Base-by-base conservation (phyloP, 768 basidiomycete genomes). In the Lentinula sp. region DNA sequence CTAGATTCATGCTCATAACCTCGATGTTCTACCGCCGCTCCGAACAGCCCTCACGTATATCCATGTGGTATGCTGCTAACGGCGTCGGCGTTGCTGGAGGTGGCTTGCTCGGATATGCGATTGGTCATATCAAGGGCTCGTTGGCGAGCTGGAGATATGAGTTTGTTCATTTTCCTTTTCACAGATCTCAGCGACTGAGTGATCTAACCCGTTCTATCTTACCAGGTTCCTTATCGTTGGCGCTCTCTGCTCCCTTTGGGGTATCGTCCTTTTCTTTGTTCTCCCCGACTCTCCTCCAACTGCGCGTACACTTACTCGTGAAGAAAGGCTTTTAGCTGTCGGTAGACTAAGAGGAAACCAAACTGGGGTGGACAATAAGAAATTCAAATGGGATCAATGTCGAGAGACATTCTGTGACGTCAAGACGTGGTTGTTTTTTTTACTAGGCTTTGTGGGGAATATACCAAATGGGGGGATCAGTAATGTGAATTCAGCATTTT, bases 41-140 rank as follows among this genome's bases (percentile, higher is more conserved):
- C 0, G 72, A 75, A 62, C 74, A 75, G 63, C 74, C 74, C 1
- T 65, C 61, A 5, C 59, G 73, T n/a, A 76, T 76, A 39, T 65
- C 66, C 3, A 56, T 62, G 7, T 76, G 74, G 74, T 74, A 76
- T 64, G 54, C 65, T 5, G 73, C 70, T 48, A 75, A 76, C 61
- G 75, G 75, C 1, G 42, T 76, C 15, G 75, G 75, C 4, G 70
- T 74, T 15, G 75, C 73, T 1, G 66, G 63, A 4, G 75, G 74
- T 52, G 74, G 74, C 5, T 62, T 75, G 2, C 64, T 76, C 11
- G 74, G 74, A 1, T 63, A 60, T 48, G 62, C 13, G 5, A 62
- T 60, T 34, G 60, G 53, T 7, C 64, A 65, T 51, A 64, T 64
- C 6, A 64, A 62, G 32, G 71, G 71, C 3, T 56, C 66, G 0